These are phyloP conservation scores for Kluyveromyces starmeri DNA, from an alignment of 805 yeast genomes.

Conservation along the genomic window DNA sequence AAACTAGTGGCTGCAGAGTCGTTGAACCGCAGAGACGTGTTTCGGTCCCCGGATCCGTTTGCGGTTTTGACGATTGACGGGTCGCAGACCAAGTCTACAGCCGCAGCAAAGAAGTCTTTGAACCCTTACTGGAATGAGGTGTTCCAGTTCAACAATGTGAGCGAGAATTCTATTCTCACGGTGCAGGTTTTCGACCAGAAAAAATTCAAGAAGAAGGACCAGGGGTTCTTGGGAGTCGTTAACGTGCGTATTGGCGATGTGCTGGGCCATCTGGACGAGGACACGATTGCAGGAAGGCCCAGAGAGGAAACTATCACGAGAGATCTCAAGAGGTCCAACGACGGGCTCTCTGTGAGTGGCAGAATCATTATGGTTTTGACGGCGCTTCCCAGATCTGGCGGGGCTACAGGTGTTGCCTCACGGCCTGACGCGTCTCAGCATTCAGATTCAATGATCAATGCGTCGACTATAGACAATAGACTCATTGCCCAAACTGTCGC, in stretches of 20 bases:
- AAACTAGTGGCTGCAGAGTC: conserved; percentile 94
- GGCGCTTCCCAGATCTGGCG: conserved; percentile 13
- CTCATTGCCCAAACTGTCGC: conserved; percentile 26
- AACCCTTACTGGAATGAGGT: conserved; percentile 98
- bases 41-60: conserved; percentile 95
- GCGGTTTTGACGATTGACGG: conserved; percentile 98
- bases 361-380: conserved; percentile 73
- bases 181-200: conserved; percentile 95
- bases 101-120: conserved; percentile 85
- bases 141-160: conserved; percentile 64
- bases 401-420: conserved; percentile 17
- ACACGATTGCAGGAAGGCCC: conserved; percentile 24
- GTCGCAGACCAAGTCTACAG: conserved; percentile 88
- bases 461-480: conserved; percentile 7
- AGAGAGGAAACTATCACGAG: conserved; percentile 83
- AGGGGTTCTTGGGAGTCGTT: conserved; percentile 95
- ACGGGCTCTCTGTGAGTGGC: conserved; percentile 88
- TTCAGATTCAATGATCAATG: conserved; percentile 3
- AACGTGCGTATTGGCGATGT: conserved; percentile 86
- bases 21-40: conserved; percentile 88
- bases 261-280: conserved; percentile 46
- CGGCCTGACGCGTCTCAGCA: conserved; percentile 8
- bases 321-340: conserved; percentile 85
- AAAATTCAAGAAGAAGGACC: conserved; percentile 96
- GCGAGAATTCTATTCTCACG: conserved; percentile 76